Evolutionary conservation across 805 yeast species (phyloP).

Genomic region (Candida montana): DNA sequence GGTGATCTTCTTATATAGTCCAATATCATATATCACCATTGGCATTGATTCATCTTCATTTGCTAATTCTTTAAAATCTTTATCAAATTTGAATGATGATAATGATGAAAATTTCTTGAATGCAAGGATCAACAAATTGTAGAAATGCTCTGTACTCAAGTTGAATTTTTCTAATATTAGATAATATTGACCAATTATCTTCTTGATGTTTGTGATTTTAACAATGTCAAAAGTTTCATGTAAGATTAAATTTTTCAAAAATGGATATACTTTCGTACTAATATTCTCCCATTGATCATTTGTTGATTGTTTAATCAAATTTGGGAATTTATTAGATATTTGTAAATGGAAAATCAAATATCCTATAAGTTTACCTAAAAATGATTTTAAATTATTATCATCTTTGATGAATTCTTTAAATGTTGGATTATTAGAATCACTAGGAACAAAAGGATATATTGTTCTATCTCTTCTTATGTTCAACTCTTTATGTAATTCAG

Average conservation of each 20-base stretch:
- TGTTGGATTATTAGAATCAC: slow-evolving; percentile 30
- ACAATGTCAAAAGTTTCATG: slow-evolving; percentile 36
- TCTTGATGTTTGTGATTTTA: slow-evolving; percentile 40
- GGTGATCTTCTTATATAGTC: slow-evolving; percentile 58
- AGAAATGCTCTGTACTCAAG: slow-evolving; percentile 53
- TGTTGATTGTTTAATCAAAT: slow-evolving; percentile 47
- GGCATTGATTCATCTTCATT: slow-evolving; percentile 89
- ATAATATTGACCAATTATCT: slow-evolving; percentile 57
- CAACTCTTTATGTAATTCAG: slow-evolving; percentile 67
- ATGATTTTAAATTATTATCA: slow-evolving; percentile 45
- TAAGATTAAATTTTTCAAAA: slow-evolving; percentile 43
- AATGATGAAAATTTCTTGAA: slow-evolving; percentile 58
- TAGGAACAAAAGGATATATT: slow-evolving; percentile 56
- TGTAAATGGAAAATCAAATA: slow-evolving; percentile 73
- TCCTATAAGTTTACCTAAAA: slow-evolving; percentile 61
- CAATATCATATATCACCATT: slow-evolving; percentile 54
- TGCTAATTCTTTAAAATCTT: slow-evolving; percentile 56
- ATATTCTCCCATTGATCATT: slow-evolving; percentile 75
- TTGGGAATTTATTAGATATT: slow-evolving; percentile 57
- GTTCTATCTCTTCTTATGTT: slow-evolving; percentile 63
- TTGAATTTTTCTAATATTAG: slow-evolving; percentile 74
- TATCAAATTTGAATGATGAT: slow-evolving; percentile 48
- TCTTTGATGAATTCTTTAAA: slow-evolving; percentile 27
- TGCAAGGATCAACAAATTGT: slow-evolving; percentile 52
- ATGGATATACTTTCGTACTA: slow-evolving; percentile 52